These are phyloP conservation scores for Rhazya stricta DNA, from an alignment of 257 asterid genomes.

Conservation along the genomic window DNA sequence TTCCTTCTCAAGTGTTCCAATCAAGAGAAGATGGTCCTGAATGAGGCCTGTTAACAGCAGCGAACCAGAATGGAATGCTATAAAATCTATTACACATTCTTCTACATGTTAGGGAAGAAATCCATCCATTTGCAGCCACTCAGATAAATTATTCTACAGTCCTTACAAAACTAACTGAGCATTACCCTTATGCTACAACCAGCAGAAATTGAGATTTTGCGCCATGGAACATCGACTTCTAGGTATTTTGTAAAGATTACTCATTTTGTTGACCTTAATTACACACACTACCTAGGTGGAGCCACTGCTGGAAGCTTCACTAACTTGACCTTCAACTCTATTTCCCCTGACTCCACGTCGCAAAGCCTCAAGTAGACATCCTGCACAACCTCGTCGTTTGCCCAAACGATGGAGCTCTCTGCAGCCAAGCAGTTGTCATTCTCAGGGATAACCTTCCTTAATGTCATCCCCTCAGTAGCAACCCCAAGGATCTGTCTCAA, in stretches of 20 bases:
- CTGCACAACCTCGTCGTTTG: conserved; percentile 37
- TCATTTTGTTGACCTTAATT: not conserved
- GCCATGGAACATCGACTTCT: not conserved
- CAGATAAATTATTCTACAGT: not conserved
- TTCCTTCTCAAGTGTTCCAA: too few species aligned
- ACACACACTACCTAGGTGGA: conserved; percentile 17
- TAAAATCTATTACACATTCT: not conserved
- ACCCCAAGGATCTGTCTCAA: conserved; percentile 34
- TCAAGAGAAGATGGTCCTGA: too few species aligned
- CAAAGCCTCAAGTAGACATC: conserved; percentile 44
- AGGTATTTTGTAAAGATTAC: not conserved
- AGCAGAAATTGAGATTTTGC: not conserved
- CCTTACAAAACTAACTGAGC: not conserved
- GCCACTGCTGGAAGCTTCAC: conserved; percentile 19
- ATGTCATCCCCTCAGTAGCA: conserved; percentile 32
- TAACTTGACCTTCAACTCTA: conserved; percentile 35
- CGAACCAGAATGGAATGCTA: not conserved
- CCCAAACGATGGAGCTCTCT: conserved; percentile 34
- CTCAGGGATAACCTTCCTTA: conserved; percentile 44
- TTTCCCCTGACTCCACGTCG: conserved; percentile 46
- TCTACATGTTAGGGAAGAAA: not conserved
- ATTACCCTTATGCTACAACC: not conserved
- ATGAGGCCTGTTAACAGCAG: too few species aligned
- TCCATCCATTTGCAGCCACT: not conserved
- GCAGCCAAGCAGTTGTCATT: conserved; percentile 41